Evolutionary conservation across 2,329 filamentous ascomycete species (phyloP), one percentile per base, ranked within the genome.

Genomic region (Botrytis squamosa): DNA sequence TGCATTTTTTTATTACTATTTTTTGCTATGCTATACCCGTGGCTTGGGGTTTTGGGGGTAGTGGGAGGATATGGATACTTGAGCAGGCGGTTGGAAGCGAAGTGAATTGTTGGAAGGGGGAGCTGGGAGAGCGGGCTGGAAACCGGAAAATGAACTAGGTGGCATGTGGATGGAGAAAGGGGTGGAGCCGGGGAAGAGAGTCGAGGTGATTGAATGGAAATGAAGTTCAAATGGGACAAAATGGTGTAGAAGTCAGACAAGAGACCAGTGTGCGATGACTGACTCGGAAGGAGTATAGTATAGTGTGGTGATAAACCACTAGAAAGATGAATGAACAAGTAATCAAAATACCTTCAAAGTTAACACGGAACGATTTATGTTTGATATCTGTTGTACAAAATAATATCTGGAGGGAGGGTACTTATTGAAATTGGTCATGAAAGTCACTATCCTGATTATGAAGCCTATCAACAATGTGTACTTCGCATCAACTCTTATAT

Each of bases 11-110:
- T 55, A 3, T 4, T 68, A 33, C 33, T 33, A 33, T 67, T 57
- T 68, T 38, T 55, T 18, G 38, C 55, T 67, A 33, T 68, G 66
- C 66, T 68, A 68, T 68, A 68, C 66, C 66, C 66, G 49, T 57
- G 66, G 49, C 38, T 68, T 68, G 49, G 66, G 66, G 65, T 25
- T 67, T 55, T 55, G 46, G 65, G 14, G 36, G 9, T 67, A 52
- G 49, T 42, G 22, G 49, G n/a, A 42, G 36, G 18, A 42, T 33
- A 55, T 68, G 25, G 66, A n/a, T 29, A 55, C 22, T 38, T 18
- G 8, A 16, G 22, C 18, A 36, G 36, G 36, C 10, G 14, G 36
- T 33, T 22, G 25, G 36, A 33, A 68, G 36, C 14, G 49, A 33
- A 8, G 18, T 33, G 36, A 33, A 42, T 22, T 22, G 16, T 18